These are phyloP conservation scores for Annulohypoxylon truncatum DNA, from an alignment of 2,329 filamentous ascomycete species.

Conservation along the genomic window DNA sequence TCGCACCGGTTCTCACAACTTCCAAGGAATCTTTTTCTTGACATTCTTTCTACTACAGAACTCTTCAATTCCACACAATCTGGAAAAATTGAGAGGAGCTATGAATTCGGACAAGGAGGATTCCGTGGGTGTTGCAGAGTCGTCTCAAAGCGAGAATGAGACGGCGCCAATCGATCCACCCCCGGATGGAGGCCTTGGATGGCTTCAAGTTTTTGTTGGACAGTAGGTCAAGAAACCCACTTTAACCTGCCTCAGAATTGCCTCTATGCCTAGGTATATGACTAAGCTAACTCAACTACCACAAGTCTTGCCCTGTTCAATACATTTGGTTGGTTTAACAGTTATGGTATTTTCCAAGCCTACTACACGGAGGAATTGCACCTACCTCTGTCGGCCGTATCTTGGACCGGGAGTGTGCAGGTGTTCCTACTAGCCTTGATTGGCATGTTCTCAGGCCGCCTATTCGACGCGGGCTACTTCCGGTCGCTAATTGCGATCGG, in stretches of 20 bases:
- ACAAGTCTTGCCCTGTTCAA: conserved; percentile 40
- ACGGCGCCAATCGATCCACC: conserved; percentile 20
- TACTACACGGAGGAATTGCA: conserved; percentile 44
- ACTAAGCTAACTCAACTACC: conserved; percentile 3
- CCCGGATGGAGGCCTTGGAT: conserved; percentile 32
- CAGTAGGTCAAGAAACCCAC: conserved; percentile 27
- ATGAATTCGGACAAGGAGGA: conserved; percentile 28
- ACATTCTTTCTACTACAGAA: not conserved
- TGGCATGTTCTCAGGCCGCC: conserved; percentile 48
- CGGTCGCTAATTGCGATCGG: conserved; percentile 45
- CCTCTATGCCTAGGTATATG: not conserved
- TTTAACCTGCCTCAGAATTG: not conserved
- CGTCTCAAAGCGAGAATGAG: conserved; percentile 23
- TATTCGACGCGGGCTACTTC: conserved; percentile 51
- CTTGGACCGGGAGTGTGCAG: conserved; percentile 50
- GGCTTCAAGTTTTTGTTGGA: conserved; percentile 39
- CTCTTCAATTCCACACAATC: not conserved
- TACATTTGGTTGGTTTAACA: conserved; percentile 42
- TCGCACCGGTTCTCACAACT: not conserved
- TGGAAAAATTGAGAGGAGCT: not conserved
- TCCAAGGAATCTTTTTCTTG: conserved; percentile 3
- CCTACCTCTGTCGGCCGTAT: conserved; percentile 44
- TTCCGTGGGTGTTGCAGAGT: conserved; percentile 1
- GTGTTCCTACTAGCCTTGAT: conserved; percentile 49
- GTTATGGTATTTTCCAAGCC: conserved; percentile 50